These are phyloP conservation scores for Acer campestre DNA, from an alignment of 345 rosid species.

Conservation along the genomic window DNA sequence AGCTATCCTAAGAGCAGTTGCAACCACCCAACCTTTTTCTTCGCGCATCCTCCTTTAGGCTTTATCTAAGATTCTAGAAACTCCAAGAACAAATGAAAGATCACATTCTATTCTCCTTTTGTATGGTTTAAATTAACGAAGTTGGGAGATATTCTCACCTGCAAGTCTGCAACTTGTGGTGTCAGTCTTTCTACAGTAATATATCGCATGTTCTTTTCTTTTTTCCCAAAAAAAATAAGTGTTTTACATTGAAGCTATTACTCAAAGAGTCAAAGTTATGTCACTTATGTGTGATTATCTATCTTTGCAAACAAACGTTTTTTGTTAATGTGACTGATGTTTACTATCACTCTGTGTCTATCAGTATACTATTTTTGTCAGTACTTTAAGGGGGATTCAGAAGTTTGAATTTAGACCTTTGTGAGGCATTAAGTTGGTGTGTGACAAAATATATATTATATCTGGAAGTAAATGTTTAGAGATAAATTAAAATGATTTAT, in stretches of 20 bases:
- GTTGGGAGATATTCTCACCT: neutral
- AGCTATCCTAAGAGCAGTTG: neutral
- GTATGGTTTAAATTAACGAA: no score
- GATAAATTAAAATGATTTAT: neutral
- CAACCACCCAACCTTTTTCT: neutral
- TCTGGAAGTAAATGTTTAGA: neutral
- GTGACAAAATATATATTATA: neutral
- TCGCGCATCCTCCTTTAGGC: neutral
- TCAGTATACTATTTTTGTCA: neutral
- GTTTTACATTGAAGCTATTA: neutral
- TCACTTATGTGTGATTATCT: neutral
- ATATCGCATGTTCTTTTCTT: neutral
- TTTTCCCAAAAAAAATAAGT: neutral
- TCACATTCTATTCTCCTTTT: no score
- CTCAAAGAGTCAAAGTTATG: neutral
- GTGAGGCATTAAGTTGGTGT: neutral
- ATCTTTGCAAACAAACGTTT: neutral
- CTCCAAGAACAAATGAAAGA: neutral
- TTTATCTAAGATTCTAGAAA: neutral
- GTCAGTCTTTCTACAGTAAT: no score
- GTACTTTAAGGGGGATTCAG: neutral
- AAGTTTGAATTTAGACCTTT: neutral
- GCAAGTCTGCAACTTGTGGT: neutral
- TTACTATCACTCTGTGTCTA: neutral
- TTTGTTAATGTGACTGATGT: neutral